Evolutionary conservation across 352 stramenopile species (phyloP), one percentile per base, ranked within the genome.

Genomic region (Pythium pyrilobum): DNA sequence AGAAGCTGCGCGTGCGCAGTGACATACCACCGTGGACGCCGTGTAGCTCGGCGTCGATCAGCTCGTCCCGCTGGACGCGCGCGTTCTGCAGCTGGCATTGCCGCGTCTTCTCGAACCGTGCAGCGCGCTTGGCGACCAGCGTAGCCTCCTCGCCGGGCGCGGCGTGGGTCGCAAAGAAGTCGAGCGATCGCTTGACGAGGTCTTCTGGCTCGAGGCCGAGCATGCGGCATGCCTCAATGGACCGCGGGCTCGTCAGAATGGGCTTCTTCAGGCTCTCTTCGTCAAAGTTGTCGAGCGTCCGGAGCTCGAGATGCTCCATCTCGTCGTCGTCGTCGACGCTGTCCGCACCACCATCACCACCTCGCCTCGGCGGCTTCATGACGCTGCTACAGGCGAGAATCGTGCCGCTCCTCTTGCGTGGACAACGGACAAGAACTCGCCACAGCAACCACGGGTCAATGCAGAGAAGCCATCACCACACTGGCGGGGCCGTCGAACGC

Each of bases 271-370:
- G 29, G 34, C 59, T 69, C 2, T 59, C 32, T 43, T 91, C 67
- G 23, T 90, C 69, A 40, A 90, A 92, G 42, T 90, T 87, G 10
- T 85, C 74, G 15, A 90, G 38, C 13, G 59, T 76, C 45, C 87
- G 67, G 21, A 47, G 38, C 15, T 64, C 56, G 2, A 59, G 32
- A 28, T 59, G 37, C 3, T 40, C 41, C 23, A 62, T 59, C 51
- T 71, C 67, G 53, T 62, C 39, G 43, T 68, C 49, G 16, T 16
- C 34, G 16, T 32, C 39, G 21, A 20, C 44, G 42, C 28, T 38
- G 37, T 18, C 28, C 12, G 21, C 37, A 27, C 15, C 43, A 23
- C 46, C 24, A 20, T 42, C 55, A 37, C 25, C 25, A 20, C 24
- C 37, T 36, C 23, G 31, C 28, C 45, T 13, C 15, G 55, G 38